A percentile compares a stretch with the other conserved stretches of the same genome.
Conservation (phyloP, 1,139 yeast genomes). For the Hemisphaericaspora lyxosophila region DNA sequence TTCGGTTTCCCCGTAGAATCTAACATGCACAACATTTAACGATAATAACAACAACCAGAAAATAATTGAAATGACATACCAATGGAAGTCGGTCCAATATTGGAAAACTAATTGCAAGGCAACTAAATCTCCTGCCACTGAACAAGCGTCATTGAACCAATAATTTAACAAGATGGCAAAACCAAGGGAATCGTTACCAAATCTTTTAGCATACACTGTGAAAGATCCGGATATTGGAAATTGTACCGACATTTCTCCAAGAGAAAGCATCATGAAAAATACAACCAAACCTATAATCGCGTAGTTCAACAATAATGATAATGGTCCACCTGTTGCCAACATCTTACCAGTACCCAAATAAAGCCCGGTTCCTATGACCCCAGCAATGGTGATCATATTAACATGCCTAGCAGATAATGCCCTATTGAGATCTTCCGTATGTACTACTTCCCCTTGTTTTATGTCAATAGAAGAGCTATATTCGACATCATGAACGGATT, state of each 20-base stretch:
- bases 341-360: slow-evolving; percentile 64
- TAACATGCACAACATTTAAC: slow-evolving; percentile 54
- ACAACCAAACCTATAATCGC: slow-evolving; percentile 59
- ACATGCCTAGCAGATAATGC: slow-evolving; percentile 52
- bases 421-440: slow-evolving; percentile 37
- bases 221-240: slow-evolving; percentile 66
- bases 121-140: slow-evolving; percentile 61
- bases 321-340: slow-evolving; percentile 63
- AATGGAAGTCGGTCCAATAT: slow-evolving; percentile 64
- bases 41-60: slow-evolving; percentile 57
- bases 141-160: slow-evolving; percentile 65
- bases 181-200: slow-evolving; percentile 62
- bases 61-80: slow-evolving; percentile 55
- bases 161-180: slow-evolving; percentile 63
- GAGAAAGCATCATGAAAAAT: slow-evolving; percentile 55
- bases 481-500: slow-evolving; percentile 5
- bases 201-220: slow-evolving; percentile 57
- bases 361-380: slow-evolving; percentile 70
- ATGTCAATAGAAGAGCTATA: slow-evolving; percentile 3
- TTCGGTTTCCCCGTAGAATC: slow-evolving; percentile 47
- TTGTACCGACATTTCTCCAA: slow-evolving; percentile 67
- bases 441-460: slow-evolving; percentile 1
- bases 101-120: slow-evolving; percentile 58
- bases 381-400: slow-evolving; percentile 66
- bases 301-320: slow-evolving; percentile 58